These are phyloP conservation scores for Clonostachys rhizophaga DNA, from an alignment of 2,329 filamentous ascomycete genomes.

Conservation along the genomic window DNA sequence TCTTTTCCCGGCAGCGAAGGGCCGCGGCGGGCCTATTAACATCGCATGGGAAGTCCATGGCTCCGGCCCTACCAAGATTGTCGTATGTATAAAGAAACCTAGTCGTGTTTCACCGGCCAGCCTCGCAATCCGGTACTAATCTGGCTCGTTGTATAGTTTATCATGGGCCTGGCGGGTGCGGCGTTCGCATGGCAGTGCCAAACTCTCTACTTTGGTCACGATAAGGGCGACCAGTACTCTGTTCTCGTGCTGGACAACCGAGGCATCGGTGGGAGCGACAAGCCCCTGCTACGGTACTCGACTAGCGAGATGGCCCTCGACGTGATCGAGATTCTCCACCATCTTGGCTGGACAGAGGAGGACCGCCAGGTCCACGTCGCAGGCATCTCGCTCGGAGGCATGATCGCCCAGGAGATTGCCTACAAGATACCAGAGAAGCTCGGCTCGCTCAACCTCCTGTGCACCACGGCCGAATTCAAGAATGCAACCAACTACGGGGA, in stretches of 20 bases:
- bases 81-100: constrained; percentile 49
- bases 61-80: constrained; percentile 63
- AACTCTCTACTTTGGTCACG: constrained; percentile 76
- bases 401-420: constrained; percentile 83
- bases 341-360: constrained; percentile 62
- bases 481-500: constrained; percentile 59
- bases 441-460: constrained; percentile 52
- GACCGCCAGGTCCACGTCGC: constrained; percentile 57
- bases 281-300: constrained; percentile 72
- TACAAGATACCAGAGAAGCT: constrained; percentile 46
- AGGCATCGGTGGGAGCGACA: constrained; percentile 76
- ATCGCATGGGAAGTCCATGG: constrained; percentile 81
- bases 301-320: constrained; percentile 84
- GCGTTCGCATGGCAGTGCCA: constrained; percentile 76
- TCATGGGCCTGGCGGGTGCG: constrained; percentile 74
- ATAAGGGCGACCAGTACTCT: constrained; percentile 61
- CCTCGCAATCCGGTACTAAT: not conserved
- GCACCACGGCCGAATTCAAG: constrained; percentile 56
- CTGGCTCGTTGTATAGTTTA: constrained; percentile 45
- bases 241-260: constrained; percentile 79
- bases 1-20: constrained; percentile 58
- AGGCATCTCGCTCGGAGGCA: constrained; percentile 82
- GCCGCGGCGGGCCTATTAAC: constrained; percentile 69
- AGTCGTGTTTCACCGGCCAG: too few species aligned
- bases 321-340: constrained; percentile 62